Evolutionary conservation across 2,329 filamentous ascomycete genomes (phyloP).

Genomic region (Dactylellina cionopaga): DNA sequence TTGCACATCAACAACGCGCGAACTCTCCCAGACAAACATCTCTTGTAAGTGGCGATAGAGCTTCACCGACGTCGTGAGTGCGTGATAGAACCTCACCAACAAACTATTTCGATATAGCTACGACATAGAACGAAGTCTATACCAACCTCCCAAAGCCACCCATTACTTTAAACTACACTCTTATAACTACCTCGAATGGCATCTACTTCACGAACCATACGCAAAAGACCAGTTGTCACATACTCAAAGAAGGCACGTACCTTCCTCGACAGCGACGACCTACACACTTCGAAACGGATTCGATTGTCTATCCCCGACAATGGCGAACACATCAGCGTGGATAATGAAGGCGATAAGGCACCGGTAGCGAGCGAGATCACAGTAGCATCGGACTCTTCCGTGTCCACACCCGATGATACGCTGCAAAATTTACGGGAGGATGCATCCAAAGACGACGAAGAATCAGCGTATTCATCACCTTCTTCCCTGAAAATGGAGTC

Average conservation of each 20-base stretch:
- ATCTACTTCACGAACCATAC: slow-evolving; percentile 14
- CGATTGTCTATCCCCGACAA: slow-evolving; percentile 11
- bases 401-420: too few species aligned
- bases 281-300: slow-evolving; percentile 22
- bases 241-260: slow-evolving; percentile 41
- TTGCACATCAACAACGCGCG: slow-evolving; percentile 20
- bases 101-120: neutral
- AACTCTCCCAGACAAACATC: neutral
- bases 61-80: neutral
- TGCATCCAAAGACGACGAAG: neutral
- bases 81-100: neutral
- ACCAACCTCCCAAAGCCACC: too few species aligned
- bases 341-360: neutral
- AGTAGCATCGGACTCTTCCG: too few species aligned
- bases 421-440: too few species aligned
- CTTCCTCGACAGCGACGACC: slow-evolving; percentile 12
- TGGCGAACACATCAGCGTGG: neutral
- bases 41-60: neutral
- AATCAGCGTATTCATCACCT: neutral
- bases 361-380: too few species aligned
- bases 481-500: neutral
- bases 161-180: neutral
- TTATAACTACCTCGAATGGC: slow-evolving; percentile 5
- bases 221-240: slow-evolving; percentile 27
- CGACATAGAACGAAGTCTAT: too few species aligned